Base-by-base conservation (phyloP, 768 basidiomycete genomes). In the Naganishia friedmannii region DNA sequence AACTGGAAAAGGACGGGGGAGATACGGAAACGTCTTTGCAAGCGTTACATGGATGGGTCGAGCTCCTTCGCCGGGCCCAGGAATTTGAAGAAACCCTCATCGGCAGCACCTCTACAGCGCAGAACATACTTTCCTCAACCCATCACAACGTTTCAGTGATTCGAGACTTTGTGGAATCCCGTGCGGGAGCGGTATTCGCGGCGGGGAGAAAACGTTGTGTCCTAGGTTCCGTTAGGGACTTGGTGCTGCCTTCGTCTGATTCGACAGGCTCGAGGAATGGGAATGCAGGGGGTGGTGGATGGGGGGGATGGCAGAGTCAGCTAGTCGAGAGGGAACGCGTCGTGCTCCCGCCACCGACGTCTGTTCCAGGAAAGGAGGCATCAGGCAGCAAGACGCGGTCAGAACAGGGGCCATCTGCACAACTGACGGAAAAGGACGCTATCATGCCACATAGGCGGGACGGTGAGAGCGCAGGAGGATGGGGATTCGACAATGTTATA, bases 221-320 rank as follows among this genome's bases (percentile, higher is more conserved):
- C 10, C 29, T 72, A 17, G 51, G 60, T 3, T 2, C 34, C 19
- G 67, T 53, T 21, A 28, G 67, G 39, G 53, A 10, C 15, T n/a
- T 58, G 46, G 54, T 72, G 17, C 39, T 23, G 32, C 58, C 58
- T 8, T 42, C 42, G 9, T 5, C 2, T 10, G 42, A 42, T 5
- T 37, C 34, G 15, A 15, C 42, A 2, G 42, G 42, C 2, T 10
- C 15, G 42, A 51, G 1, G 48, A 12, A 4, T 26, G n/a, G n/a
- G n/a, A 3, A 1, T 51, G 48, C 48, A n/a, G 48, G 21, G 48
- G 6, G 48, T 23, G 48, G 48, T 21, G 48, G 53, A n/a, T 72
- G 71, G 71, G 67, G 54, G 31, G 48, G 46, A 26, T 72, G 71
- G 71, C 32, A 68, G 32, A 42, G 51, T 29, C 60, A 48, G 19